Conservation (phyloP, 768 basidiomycete genomes). For the Sutorius australiensis region DNA sequence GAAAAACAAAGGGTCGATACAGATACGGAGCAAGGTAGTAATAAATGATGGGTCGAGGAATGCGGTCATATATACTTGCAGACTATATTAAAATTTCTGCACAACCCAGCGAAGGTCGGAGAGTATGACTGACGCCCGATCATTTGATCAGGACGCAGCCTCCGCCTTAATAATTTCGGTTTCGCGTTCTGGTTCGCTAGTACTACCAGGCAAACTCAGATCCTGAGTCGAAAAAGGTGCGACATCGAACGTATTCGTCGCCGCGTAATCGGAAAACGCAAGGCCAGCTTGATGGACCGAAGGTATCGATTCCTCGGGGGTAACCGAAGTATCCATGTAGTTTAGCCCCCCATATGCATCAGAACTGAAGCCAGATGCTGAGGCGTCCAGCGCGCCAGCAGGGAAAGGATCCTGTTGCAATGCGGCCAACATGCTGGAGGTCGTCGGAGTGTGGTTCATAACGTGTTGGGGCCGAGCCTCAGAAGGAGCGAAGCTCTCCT, state of each 20-base stretch:
- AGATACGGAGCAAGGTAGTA: conserved; percentile 37
- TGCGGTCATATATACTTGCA: conserved; percentile 33
- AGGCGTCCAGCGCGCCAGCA: conserved; percentile 60
- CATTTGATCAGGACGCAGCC: conserved; percentile 33
- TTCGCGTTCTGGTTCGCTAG: conserved; percentile 61
- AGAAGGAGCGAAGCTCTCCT: conserved; percentile 68
- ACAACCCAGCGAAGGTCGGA: conserved; percentile 24
- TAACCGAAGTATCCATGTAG: conserved; percentile 70
- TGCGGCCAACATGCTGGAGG: conserved; percentile 87
- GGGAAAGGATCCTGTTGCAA: conserved; percentile 75
- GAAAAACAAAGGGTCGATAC: conserved; percentile 33
- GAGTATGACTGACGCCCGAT: conserved; percentile 16
- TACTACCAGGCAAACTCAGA: conserved; percentile 52
- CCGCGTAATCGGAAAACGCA: conserved; percentile 67
- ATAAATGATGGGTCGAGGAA: conserved; percentile 34
- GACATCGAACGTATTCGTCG: conserved; percentile 68
- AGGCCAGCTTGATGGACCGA: conserved; percentile 59
- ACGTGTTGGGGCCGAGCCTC: conserved; percentile 59
- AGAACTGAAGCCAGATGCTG: conserved; percentile 56
- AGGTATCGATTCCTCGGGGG: conserved; percentile 62
- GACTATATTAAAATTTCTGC: conserved; percentile 30
- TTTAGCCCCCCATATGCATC: conserved; percentile 68
- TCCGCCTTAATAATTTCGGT: conserved; percentile 67
- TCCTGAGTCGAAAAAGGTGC: conserved; percentile 64
- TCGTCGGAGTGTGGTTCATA: conserved; percentile 81